These are phyloP conservation scores for Clitopilus hobsonii DNA, from an alignment of 768 basidiomycete genomes.

Conservation along the genomic window DNA sequence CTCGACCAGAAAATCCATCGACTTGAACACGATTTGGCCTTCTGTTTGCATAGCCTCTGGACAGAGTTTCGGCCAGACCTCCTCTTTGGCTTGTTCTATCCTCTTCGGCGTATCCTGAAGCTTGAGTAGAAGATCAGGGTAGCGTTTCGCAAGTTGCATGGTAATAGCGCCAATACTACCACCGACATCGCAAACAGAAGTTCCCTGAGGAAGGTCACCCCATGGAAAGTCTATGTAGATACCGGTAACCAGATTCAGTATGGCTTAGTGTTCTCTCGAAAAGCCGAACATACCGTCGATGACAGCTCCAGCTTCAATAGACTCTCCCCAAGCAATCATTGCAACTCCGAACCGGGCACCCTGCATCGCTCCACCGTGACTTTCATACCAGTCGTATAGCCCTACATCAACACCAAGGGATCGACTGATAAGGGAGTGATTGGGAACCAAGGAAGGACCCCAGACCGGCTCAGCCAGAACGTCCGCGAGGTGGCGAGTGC, in stretches of 20 bases:
- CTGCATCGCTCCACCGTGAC: neutral
- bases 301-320: neutral
- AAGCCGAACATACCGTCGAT: neutral
- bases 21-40: conserved; percentile 27
- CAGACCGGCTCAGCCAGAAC: neutral
- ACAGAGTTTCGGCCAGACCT: conserved; percentile 27
- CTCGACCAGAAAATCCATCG: conserved; percentile 34
- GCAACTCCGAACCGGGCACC: neutral
- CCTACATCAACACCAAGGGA: neutral
- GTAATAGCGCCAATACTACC: conserved; percentile 31
- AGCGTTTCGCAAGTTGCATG: conserved; percentile 25
- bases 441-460: neutral
- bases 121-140: conserved; percentile 28
- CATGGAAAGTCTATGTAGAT: conserved; percentile 27
- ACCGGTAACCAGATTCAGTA: neutral
- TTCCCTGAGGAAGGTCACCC: conserved; percentile 19
- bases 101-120: conserved; percentile 31
- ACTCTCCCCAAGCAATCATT: neutral
- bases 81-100: conserved; percentile 23
- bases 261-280: neutral
- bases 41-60: conserved; percentile 12
- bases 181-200: conserved; percentile 34
- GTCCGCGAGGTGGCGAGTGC: neutral
- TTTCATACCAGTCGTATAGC: neutral
- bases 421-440: neutral